Conservation (phyloP, 2,329 filamentous ascomycete genomes). For the Polychaeton citri region DNA sequence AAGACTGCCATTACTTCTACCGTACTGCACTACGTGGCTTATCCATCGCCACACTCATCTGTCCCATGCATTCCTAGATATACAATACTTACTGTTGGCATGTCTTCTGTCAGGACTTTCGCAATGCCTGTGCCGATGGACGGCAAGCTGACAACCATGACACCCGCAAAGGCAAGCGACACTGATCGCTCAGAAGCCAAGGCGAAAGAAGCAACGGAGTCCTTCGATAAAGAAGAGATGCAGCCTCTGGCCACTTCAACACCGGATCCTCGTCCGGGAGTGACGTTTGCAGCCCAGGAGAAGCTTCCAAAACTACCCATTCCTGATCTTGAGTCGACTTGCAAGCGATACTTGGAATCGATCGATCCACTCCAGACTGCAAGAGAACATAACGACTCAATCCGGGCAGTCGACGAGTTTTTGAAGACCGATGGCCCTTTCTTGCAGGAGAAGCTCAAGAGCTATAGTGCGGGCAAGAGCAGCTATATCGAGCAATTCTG, state of each 20-base stretch:
- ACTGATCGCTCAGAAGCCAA: conserved; percentile 31
- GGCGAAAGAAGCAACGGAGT: conserved; percentile 41
- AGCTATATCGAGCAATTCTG: conserved; percentile 99
- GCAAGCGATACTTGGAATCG: conserved; percentile 64
- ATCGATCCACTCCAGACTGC: conserved; percentile 68
- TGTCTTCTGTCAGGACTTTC: conserved; percentile 55
- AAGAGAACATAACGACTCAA: conserved; percentile 73
- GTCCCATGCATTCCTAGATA: conserved; percentile 56
- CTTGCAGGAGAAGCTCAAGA: conserved; percentile 77
- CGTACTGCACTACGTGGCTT: conserved; percentile 77
- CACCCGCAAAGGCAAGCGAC: conserved; percentile 19
- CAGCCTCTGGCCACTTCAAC: conserved; percentile 37
- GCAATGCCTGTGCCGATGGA: conserved; percentile 59
- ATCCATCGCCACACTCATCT: conserved; percentile 67
- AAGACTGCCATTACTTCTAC: conserved; percentile 90
- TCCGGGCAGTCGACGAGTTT: conserved; percentile 70
- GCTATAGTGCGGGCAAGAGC: conserved; percentile 78
- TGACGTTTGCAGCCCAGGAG: conserved; percentile 84
- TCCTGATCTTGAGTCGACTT: conserved; percentile 68
- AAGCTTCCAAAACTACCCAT: conserved; percentile 85
- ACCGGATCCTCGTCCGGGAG: conserved; percentile 46
- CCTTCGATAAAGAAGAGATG: conserved; percentile 33
- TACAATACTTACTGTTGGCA: conserved; percentile 30
- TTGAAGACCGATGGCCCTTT: conserved; percentile 66
- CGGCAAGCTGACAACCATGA: conserved; percentile 14